Evolutionary conservation across 148 eudicot species (phyloP), one percentile per base, ranked within the genome.

Genomic region (Suaeda aralocaspica): DNA sequence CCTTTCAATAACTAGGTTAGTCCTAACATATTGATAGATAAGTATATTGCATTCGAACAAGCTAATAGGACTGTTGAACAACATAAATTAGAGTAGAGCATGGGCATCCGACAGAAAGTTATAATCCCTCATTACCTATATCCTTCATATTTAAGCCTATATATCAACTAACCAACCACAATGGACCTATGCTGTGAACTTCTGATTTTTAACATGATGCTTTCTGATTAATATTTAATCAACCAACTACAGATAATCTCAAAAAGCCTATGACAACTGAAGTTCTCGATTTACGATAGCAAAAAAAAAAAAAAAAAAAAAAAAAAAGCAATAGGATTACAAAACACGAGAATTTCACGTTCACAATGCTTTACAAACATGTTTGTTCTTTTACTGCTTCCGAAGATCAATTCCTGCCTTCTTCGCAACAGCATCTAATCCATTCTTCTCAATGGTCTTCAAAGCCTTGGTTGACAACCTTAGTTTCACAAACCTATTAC

Each of bases 341-440:
- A 78, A 69, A 68, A 57, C 26, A 29, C 41, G 63, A 59, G 22
- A 56, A 50, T 44, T 64, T 45, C 1, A 25, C 49, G 45, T 44
- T 31, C 45, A 18, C 46, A 52, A 22, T 59, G 72, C 68, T 75
- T 68, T 65, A 67, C 75, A 71, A 63, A 51, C 63, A 75, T 50
- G 33, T 11, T 18, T 2, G 55, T 65, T 70, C 28, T 6, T 19
- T 76, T 72, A 91, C 60, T 80, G 68, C 84, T 94, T 94, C 69
- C 91, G 56, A 53, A 94, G 96, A 80, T 94, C 97, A 64, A 91
- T 87, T 67, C 99, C 99, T 26, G 96, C 99, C 82, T 94, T 89
- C 87, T 94, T 94, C 3, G 97, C 97, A 50, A 89, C 88, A 53
- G 90, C 97, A 79, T 85, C 99, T 30, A 94, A 82, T 41, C 97